Evolutionary conservation across 139 green algal genomes (phyloP).

Genomic region (Coelastrella sp.): DNA sequence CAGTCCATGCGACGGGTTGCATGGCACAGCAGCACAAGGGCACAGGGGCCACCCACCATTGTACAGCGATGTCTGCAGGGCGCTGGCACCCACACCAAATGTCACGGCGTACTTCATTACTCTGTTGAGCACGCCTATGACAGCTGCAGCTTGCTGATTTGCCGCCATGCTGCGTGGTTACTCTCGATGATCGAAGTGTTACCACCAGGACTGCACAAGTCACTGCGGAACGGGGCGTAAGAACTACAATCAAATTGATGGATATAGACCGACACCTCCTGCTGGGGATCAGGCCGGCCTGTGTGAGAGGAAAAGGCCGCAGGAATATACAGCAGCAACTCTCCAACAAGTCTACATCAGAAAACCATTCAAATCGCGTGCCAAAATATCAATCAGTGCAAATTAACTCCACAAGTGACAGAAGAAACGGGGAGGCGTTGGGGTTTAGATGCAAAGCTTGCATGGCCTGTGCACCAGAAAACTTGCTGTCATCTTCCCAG

Average conservation of each 20-base stretch:
- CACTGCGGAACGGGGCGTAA: background rate
- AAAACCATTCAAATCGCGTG: too few relatives aligned
- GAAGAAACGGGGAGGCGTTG: too few relatives aligned
- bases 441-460: too few relatives aligned
- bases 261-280: background rate
- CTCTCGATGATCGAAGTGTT: background rate
- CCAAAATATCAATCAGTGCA: too few relatives aligned
- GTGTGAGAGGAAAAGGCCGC: background rate
- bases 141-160: conserved; percentile 43
- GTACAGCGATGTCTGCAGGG: conserved; percentile 87
- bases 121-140: conserved; percentile 74
- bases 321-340: background rate
- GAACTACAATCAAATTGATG: background rate
- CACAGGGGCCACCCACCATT: conserved; percentile 70
- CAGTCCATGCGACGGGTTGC: background rate
- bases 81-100: conserved; percentile 78
- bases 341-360: background rate
- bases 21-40: background rate
- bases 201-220: background rate
- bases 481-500: too few relatives aligned
- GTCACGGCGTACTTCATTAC: conserved; percentile 85
- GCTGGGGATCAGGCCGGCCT: too few relatives aligned
- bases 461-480: too few relatives aligned
- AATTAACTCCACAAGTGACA: too few relatives aligned
- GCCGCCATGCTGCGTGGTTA: conserved; percentile 37